These are phyloP conservation scores for Fusarium abutilonis DNA, from an alignment of 2,329 filamentous ascomycete genomes.

Conservation along the genomic window DNA sequence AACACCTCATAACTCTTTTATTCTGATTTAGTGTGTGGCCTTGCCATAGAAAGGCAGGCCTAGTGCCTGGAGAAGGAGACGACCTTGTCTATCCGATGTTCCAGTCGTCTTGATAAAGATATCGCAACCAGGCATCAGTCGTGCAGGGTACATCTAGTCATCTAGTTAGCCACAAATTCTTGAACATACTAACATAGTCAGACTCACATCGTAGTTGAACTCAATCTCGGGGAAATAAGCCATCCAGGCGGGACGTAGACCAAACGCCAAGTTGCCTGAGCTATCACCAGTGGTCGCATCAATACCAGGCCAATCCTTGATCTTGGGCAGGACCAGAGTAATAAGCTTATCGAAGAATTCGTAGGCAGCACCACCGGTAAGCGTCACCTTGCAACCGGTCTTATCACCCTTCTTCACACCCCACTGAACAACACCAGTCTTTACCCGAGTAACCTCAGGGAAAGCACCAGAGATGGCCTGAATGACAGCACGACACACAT, in stretches of 20 bases:
- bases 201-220: constrained; percentile 89
- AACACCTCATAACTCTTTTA: constrained; percentile 14
- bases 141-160: constrained; percentile 65
- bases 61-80: constrained; percentile 68
- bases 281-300: constrained; percentile 77
- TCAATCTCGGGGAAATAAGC: constrained; percentile 93
- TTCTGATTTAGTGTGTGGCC: constrained; percentile 54
- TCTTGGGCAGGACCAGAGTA: constrained; percentile 89
- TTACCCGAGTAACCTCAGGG: constrained; percentile 74
- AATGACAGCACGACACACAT: constrained; percentile 83
- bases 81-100: constrained; percentile 84
- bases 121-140: constrained; percentile 86
- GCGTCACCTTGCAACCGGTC: constrained; percentile 78
- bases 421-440: constrained; percentile 78
- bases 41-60: constrained; percentile 81
- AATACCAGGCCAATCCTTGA: constrained; percentile 92
- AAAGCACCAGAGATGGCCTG: constrained; percentile 86
- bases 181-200: background rate
- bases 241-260: constrained; percentile 78
- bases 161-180: constrained; percentile 19
- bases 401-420: constrained; percentile 75
- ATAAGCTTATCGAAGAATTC: constrained; percentile 92
- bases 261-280: constrained; percentile 87
- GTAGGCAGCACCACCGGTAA: constrained; percentile 83
- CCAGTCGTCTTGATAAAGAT: constrained; percentile 87